Conservation (phyloP, 2,329 filamentous ascomycete genomes). For the Venturia pyrina region DNA sequence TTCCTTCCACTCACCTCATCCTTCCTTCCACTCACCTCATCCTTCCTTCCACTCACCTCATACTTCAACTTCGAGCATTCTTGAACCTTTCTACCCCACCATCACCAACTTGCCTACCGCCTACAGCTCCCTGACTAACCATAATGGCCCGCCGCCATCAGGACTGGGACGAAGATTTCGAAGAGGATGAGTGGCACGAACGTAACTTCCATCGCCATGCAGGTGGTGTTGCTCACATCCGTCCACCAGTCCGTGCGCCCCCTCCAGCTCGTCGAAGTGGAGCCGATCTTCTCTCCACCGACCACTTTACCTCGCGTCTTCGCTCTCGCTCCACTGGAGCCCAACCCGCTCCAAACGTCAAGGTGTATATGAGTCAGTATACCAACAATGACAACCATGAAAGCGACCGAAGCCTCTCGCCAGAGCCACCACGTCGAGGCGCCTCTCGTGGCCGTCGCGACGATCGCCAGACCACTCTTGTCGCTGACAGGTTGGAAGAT, state of each 20-base stretch:
- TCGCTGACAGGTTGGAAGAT: conserved; percentile 10
- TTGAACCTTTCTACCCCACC: neutral
- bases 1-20: no score
- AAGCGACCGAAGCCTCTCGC: conserved; percentile 4
- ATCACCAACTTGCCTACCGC: neutral
- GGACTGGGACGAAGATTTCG: conserved; percentile 3
- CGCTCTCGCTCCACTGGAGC: conserved; percentile 11
- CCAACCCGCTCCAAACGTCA: conserved; percentile 11
- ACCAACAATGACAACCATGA: conserved; percentile 6
- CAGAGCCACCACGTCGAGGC: neutral
- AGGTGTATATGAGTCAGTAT: conserved; percentile 9
- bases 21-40: neutral
- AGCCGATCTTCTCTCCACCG: conserved; percentile 3
- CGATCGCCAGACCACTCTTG: neutral
- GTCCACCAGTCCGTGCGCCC: conserved; percentile 1
- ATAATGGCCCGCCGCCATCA: neutral
- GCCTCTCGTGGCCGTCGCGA: conserved; percentile 8
- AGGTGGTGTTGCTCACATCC: conserved; percentile 3
- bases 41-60: neutral
- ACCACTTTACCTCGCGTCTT: neutral
- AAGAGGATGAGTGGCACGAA: conserved; percentile 12
- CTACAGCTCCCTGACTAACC: neutral
- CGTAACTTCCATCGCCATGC: conserved; percentile 6
- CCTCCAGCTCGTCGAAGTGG: conserved; percentile 5
- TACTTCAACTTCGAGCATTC: neutral